A percentile compares a stretch with the other conserved stretches of the same genome.
Conservation (phyloP, 2,329 filamentous ascomycete species). For the Claviceps lovelessii region DNA sequence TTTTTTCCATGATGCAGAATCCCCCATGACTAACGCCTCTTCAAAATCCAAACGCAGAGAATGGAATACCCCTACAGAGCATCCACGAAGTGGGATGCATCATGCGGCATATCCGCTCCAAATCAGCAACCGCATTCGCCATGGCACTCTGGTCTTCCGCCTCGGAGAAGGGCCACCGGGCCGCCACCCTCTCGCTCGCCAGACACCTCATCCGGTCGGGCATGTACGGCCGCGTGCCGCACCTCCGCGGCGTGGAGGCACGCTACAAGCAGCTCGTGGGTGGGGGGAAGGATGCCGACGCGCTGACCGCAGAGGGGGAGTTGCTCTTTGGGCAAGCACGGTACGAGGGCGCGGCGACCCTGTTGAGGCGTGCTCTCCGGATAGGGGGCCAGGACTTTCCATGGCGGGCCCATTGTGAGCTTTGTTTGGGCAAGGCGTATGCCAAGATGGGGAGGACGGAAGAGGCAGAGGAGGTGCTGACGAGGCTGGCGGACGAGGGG, state of each 20-base stretch:
- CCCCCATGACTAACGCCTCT: not conserved
- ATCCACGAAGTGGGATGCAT: slow-evolving; percentile 18
- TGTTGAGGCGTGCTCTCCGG: slow-evolving; percentile 14
- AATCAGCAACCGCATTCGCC: slow-evolving; percentile 8
- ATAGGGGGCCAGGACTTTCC: slow-evolving; percentile 11
- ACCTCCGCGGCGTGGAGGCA: slow-evolving; percentile 11
- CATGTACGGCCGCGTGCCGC: slow-evolving; percentile 9
- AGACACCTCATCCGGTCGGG: slow-evolving; percentile 10
- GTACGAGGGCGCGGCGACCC: slow-evolving; percentile 10
- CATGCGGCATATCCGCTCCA: slow-evolving; percentile 8
- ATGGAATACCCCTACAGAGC: slow-evolving; percentile 8
- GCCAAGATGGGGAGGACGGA: slow-evolving; percentile 9
- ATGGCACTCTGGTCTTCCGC: slow-evolving; percentile 18
- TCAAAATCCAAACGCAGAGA: slow-evolving; percentile 5
- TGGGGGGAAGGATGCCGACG: slow-evolving; percentile 19
- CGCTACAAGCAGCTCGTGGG: slow-evolving; percentile 19
- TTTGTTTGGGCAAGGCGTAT: slow-evolving; percentile 14
- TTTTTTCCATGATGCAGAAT: not conserved
- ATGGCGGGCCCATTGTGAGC: slow-evolving; percentile 14
- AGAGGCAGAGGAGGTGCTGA: slow-evolving; percentile 13
- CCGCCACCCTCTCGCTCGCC: slow-evolving; percentile 18
- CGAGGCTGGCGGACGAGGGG: slow-evolving; percentile 10
- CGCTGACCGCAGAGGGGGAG: slow-evolving; percentile 20
- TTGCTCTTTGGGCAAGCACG: slow-evolving; percentile 12
- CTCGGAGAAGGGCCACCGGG: slow-evolving; percentile 15